phyloP scores from a whole-genome alignment of 108 stramenopile species.

The Pseudonitzschia pungens region DNA sequence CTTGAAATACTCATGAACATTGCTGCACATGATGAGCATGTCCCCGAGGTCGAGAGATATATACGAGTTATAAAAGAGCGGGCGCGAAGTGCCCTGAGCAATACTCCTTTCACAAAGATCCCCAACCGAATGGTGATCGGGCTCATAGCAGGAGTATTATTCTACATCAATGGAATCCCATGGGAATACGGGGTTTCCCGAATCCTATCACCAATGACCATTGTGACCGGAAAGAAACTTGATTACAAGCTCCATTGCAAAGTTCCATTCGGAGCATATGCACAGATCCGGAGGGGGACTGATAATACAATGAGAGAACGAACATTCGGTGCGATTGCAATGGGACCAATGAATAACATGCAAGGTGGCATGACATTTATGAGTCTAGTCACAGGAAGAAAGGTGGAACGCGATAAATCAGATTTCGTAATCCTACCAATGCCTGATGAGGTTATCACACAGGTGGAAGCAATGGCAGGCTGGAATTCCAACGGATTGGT shows the following conservation, averaged over 20 bases:
- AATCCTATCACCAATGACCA: neutral
- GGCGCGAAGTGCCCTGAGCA: no score
- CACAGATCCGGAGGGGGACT: neutral
- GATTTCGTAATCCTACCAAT: no score
- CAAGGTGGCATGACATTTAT: no score
- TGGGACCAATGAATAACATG: neutral
- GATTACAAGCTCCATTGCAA: no score
- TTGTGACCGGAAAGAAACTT: no score
- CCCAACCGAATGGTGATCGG: neutral
- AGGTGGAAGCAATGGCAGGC: no score
- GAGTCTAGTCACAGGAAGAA: no score
- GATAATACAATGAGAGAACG: neutral
- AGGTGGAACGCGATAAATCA: no score
- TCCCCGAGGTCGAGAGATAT: neutral
- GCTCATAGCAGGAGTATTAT: neutral
- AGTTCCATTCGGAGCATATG: neutral
- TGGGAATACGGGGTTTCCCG: neutral
- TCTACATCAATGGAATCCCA: neutral
- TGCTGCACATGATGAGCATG: no score
- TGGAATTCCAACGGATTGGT: no score
- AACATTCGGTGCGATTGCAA: neutral
- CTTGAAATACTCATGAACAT: no score
- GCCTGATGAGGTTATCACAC: no score
- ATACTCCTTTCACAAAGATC: neutral
- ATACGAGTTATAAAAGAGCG: neutral